Evolutionary conservation across 2,329 filamentous ascomycete genomes (phyloP).

Genomic region (Leptographium procerum): DNA sequence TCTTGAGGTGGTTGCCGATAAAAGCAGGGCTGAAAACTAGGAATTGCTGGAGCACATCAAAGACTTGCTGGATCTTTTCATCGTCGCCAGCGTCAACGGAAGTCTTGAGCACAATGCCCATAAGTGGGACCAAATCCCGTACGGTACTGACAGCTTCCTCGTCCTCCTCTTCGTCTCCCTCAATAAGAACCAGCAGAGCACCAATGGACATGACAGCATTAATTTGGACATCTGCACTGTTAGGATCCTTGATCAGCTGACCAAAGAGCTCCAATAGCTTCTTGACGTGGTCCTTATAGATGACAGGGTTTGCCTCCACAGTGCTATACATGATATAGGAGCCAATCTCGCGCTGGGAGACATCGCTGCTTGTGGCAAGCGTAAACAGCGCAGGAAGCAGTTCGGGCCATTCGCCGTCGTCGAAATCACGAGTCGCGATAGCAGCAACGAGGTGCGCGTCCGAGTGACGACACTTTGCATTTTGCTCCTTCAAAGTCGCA

Average conservation of each 20-base stretch:
- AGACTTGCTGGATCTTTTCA: constrained; percentile 78
- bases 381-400: constrained; percentile 69
- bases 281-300: constrained; percentile 69
- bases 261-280: constrained; percentile 75
- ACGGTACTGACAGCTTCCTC: constrained; percentile 60
- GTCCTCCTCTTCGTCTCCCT: constrained; percentile 83
- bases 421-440: constrained; percentile 76
- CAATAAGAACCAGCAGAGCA: constrained; percentile 74
- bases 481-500: constrained; percentile 68
- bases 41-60: constrained; percentile 94
- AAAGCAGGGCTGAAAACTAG: constrained; percentile 81
- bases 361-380: constrained; percentile 63
- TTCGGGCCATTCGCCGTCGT: constrained; percentile 75
- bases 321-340: constrained; percentile 90
- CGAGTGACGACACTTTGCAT: constrained; percentile 69
- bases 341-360: constrained; percentile 76
- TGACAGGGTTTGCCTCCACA: constrained; percentile 74
- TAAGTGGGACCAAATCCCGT: constrained; percentile 69
- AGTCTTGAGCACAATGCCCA: constrained; percentile 83
- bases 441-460: constrained; percentile 78
- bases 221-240: constrained; percentile 85
- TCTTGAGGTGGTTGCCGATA: constrained; percentile 74
- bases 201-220: constrained; percentile 90
- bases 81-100: constrained; percentile 72
- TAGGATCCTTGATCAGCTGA: constrained; percentile 78